These are phyloP conservation scores for Vickermania spadyakhi DNA, from an alignment of 208 protist species.

Conservation along the genomic window DNA sequence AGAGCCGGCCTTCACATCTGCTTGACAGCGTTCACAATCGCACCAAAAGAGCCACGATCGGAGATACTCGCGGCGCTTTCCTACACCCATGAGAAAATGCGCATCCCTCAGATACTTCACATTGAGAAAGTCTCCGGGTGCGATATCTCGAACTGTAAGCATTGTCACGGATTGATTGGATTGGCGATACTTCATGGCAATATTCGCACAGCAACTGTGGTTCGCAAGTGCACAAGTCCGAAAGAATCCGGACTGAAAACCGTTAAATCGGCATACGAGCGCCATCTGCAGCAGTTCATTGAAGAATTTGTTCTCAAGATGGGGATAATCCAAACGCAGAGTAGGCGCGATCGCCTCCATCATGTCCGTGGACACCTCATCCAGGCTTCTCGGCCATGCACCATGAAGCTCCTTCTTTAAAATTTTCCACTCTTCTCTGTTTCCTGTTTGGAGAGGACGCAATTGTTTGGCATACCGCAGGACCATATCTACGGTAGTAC, in stretches of 20 bases:
- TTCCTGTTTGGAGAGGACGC: slow-evolving; percentile 24
- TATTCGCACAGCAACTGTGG: slow-evolving; percentile 81
- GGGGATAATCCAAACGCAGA: slow-evolving; percentile 28
- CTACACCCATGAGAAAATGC: slow-evolving; percentile 67
- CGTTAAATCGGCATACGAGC: slow-evolving; percentile 84
- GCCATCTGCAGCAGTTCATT: slow-evolving; percentile 50
- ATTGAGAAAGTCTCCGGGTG: slow-evolving; percentile 65
- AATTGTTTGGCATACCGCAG: slow-evolving; percentile 55
- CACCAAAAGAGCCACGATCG: slow-evolving; percentile 86
- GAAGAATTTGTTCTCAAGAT: slow-evolving; percentile 28
- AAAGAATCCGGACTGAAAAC: slow-evolving; percentile 83
- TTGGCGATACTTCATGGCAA: slow-evolving; percentile 80
- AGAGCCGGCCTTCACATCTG: slow-evolving; percentile 23
- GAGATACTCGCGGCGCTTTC: slow-evolving; percentile 62
- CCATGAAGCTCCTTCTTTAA: slow-evolving; percentile 66
- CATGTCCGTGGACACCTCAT: slow-evolving; percentile 44
- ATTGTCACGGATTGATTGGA: slow-evolving; percentile 56
- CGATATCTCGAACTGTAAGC: slow-evolving; percentile 52
- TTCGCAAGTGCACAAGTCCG: slow-evolving; percentile 77
- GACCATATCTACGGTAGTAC: slow-evolving; percentile 54
- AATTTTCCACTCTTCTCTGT: slow-evolving; percentile 23
- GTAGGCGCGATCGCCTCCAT: slow-evolving; percentile 20
- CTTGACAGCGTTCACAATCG: slow-evolving; percentile 44
- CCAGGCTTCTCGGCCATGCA: slow-evolving; percentile 55
- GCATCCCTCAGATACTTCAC: slow-evolving; percentile 85